Evolutionary conservation across 345 rosid species (phyloP).

Genomic region (Rubroshorea leprosula): DNA sequence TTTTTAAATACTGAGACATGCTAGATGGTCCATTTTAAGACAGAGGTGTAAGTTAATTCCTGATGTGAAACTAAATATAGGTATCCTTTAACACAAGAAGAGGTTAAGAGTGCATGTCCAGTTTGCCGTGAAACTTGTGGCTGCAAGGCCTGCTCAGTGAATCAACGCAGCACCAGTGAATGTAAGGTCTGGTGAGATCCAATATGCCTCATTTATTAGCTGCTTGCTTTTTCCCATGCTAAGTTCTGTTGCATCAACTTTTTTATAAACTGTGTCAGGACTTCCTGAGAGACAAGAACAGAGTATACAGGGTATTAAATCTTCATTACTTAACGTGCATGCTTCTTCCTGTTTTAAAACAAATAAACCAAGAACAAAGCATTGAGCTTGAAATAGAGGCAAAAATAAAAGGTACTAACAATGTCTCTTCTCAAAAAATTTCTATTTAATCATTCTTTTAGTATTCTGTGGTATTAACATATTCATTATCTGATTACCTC

Average conservation of each 20-base stretch:
- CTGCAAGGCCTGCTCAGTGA: slow-evolving; percentile 66
- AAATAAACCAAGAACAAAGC: slow-evolving; percentile 58
- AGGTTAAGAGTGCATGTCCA: slow-evolving; percentile 75
- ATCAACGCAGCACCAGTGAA: slow-evolving; percentile 47
- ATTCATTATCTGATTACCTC: background rate
- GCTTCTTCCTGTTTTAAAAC: slow-evolving; percentile 85
- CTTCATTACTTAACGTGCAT: slow-evolving; percentile 80
- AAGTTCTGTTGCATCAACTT: slow-evolving; percentile 12
- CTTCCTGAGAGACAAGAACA: slow-evolving; percentile 42
- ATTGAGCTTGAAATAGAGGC: slow-evolving; percentile 64
- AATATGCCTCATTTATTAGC: background rate
- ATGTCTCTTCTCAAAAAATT: too few relatives aligned
- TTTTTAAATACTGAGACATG: background rate
- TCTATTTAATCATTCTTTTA: too few relatives aligned
- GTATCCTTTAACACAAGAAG: slow-evolving; percentile 56
- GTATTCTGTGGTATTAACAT: background rate
- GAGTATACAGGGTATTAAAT: slow-evolving; percentile 60
- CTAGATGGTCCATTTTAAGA: background rate
- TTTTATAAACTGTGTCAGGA: slow-evolving; percentile 44
- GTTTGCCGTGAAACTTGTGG: slow-evolving; percentile 77
- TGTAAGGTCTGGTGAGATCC: slow-evolving; percentile 78
- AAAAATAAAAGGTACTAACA: slow-evolving; percentile 49
- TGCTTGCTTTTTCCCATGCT: slow-evolving; percentile 14
- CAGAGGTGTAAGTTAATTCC: slow-evolving; percentile 1
- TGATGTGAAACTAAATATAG: slow-evolving; percentile 33